phyloP scores from a whole-genome alignment of 2,329 filamentous ascomycete species.

The Pochonia chlamydosporia region DNA sequence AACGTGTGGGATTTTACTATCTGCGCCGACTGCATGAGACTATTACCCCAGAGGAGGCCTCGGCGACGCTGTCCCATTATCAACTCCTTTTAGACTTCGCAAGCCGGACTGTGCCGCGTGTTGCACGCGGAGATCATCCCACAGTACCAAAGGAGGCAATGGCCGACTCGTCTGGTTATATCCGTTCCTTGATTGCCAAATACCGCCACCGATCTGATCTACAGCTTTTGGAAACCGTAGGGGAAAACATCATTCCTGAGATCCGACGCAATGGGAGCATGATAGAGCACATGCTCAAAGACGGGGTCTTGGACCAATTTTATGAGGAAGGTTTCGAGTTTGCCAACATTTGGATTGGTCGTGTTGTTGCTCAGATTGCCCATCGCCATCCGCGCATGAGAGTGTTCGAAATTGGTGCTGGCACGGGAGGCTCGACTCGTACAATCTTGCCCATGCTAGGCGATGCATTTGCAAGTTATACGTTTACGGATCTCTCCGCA shows the following conservation, averaged over 20 bases:
- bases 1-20: too few relatives aligned
- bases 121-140: too few relatives aligned
- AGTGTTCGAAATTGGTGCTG: constrained; percentile 35
- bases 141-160: too few relatives aligned
- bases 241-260: not conserved
- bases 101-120: too few relatives aligned
- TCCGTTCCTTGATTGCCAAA: too few relatives aligned
- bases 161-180: too few relatives aligned
- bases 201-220: too few relatives aligned
- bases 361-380: not conserved
- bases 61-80: too few relatives aligned
- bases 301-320: not conserved
- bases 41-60: too few relatives aligned
- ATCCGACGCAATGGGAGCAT: not conserved
- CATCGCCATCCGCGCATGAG: constrained; percentile 34
- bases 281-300: not conserved
- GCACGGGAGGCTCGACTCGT: constrained; percentile 35
- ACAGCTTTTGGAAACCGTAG: not conserved
- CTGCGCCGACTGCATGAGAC: too few relatives aligned
- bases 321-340: not conserved
- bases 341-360: too few relatives aligned
- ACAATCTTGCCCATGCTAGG: constrained; percentile 25
- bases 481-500: constrained; percentile 37
- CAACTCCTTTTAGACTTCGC: too few relatives aligned
- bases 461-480: constrained; percentile 27